A percentile compares a stretch with the other conserved stretches of the same genome.
Evolutionary conservation across 176 grass and related monocot species (phyloP).

Genomic region (Pontederia crassipes): DNA sequence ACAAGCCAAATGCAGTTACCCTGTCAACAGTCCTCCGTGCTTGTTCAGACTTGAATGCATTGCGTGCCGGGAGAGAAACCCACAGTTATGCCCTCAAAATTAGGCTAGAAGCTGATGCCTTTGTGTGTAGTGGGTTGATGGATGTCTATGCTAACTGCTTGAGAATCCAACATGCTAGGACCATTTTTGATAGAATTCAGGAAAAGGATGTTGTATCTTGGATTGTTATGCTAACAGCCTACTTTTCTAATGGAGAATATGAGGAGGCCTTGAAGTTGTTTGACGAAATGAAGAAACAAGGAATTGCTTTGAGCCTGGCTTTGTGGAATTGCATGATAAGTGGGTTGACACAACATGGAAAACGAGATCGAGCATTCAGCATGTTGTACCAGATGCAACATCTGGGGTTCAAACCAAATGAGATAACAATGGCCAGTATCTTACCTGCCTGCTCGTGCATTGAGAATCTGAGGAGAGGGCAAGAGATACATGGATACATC

Average conservation of each 20-base stretch:
- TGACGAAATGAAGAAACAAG: background rate
- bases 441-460: slow-evolving; percentile 4
- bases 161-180: slow-evolving; percentile 17
- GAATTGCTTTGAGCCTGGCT: slow-evolving; percentile 6
- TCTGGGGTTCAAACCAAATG: slow-evolving; percentile 12
- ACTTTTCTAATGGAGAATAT: slow-evolving; percentile 16
- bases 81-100: slow-evolving; percentile 13
- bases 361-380: slow-evolving; percentile 6
- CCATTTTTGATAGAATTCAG: slow-evolving; percentile 15
- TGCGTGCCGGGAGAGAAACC: slow-evolving; percentile 10
- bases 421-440: slow-evolving; percentile 7
- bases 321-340: slow-evolving; percentile 26
- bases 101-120: slow-evolving; percentile 7
- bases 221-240: slow-evolving; percentile 20
- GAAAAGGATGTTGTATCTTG: slow-evolving; percentile 14
- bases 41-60: slow-evolving; percentile 11
- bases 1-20: slow-evolving; percentile 19
- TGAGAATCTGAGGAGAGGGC: slow-evolving; percentile 13
- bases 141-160: slow-evolving; percentile 23
- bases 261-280: slow-evolving; percentile 19
- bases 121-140: slow-evolving; percentile 13
- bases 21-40: slow-evolving; percentile 12
- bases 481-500: slow-evolving; percentile 21
- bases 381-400: slow-evolving; percentile 10
- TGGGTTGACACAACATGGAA: slow-evolving; percentile 24